Evolutionary conservation across 2,329 filamentous ascomycete genomes (phyloP).

Genomic region (Verticillium albo-atrum): DNA sequence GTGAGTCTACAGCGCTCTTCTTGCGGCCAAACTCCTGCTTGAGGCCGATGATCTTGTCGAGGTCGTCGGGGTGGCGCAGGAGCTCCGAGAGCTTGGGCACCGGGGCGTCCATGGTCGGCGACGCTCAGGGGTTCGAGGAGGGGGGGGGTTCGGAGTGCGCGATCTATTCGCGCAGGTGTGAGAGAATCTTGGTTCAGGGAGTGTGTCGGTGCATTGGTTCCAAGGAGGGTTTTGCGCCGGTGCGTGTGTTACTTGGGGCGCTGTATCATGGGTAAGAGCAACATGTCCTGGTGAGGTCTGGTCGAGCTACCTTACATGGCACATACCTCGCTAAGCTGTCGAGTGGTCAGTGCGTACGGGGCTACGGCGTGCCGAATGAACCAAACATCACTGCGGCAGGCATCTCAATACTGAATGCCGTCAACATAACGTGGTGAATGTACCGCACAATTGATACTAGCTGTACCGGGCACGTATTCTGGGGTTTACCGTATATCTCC

Average conservation of each 20-base stretch:
- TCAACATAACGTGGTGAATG: too few species aligned
- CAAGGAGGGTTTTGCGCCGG: neutral
- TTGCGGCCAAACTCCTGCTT: slow-evolving; percentile 93
- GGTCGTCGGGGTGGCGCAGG: slow-evolving; percentile 90
- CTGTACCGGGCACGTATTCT: too few species aligned
- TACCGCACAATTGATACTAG: too few species aligned
- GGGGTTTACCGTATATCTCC: too few species aligned
- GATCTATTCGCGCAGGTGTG: neutral
- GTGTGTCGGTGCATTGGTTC: neutral
- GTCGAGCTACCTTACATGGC: neutral
- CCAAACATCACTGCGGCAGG: too few species aligned
- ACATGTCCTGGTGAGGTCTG: neutral
- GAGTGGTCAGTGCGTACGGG: neutral
- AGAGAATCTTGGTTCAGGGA: neutral
- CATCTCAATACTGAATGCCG: too few species aligned
- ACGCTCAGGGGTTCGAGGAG: too few species aligned
- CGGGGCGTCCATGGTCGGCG: slow-evolving; percentile 55
- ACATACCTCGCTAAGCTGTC: neutral
- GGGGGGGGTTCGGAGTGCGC: neutral
- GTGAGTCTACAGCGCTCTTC: slow-evolving; percentile 85
- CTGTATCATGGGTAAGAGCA: neutral
- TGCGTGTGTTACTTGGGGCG: neutral
- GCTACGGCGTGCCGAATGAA: neutral
- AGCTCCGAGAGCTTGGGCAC: slow-evolving; percentile 85
- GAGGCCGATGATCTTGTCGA: slow-evolving; percentile 88